Base-by-base conservation (phyloP, 148 eudicot genomes). In the Rheum nobile region DNA sequence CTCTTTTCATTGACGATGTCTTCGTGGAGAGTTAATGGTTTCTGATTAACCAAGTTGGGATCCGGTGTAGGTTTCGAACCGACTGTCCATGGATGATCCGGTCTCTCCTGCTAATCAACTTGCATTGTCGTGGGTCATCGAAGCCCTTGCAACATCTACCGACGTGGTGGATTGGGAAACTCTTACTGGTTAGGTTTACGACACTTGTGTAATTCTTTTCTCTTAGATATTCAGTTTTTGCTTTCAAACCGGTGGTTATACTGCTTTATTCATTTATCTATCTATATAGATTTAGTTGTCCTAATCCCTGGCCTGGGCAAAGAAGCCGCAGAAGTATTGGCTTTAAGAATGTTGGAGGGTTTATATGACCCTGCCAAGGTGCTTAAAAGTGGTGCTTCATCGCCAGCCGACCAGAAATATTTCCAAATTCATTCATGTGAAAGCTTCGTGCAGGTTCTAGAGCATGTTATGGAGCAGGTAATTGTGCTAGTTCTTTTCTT, bases 101-200 rank as follows among this genome's bases (percentile, higher is more conserved):
- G 77, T 72, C 76, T 47, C 63, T 16, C 75, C 78, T 79, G 76
- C 72, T 68, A 17, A 71, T 4, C 41, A 38, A 68, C 76, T 82
- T 74, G 73, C 87, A 6, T 84, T 91, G 91, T 75, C 76, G 71
- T 93, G 87, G 96, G 84, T 79, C 28, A 61, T 90, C 52, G 93
- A 90, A 81, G 74, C 87, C 72, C 78, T 93, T 74, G 91, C 96
- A 75, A 78, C 80, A 71, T 81, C 76, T 67, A 48, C 78, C 35
- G 73, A 81, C 55, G 83, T 87, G 47, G 88, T 87, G 55, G 88
- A 83, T 84, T 39, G 74, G 59, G 67, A 88, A 71, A 43, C 83
- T 77, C 74, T 88, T 13, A 48, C 47, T n/a, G 89, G 93, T 90
- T 75, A 38, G 71, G 38, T 35, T 14, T 39, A 32, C 0, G n/a